These are phyloP conservation scores for Ceratocystis colombiana DNA, from an alignment of 2,329 filamentous ascomycete genomes.

Conservation along the genomic window DNA sequence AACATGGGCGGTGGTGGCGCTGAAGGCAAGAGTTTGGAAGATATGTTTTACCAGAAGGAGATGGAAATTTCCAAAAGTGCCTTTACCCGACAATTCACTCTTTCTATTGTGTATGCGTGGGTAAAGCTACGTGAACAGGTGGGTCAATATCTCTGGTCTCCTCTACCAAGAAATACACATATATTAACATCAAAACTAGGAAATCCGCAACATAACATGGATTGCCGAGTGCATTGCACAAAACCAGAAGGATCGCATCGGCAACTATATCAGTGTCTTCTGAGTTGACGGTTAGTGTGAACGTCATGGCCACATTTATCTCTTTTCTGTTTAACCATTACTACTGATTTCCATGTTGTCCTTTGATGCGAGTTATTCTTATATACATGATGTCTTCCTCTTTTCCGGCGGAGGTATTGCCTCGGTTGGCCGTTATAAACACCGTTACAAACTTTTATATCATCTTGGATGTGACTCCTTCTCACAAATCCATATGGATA, in stretches of 20 bases:
- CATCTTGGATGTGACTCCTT: neutral
- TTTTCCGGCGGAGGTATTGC: neutral
- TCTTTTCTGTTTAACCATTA: neutral
- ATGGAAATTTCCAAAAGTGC: constrained; percentile 96
- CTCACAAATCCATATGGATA: no score
- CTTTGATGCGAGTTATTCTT: neutral
- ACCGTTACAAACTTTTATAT: neutral
- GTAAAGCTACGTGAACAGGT: constrained; percentile 96
- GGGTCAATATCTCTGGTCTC: constrained; percentile 32
- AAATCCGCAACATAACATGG: constrained; percentile 99
- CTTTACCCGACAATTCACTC: constrained; percentile 93
- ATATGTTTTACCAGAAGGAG: constrained; percentile 98
- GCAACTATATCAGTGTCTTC: constrained; percentile 98
- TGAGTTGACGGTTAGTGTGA: constrained; percentile 35
- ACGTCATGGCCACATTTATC: constrained; percentile 5
- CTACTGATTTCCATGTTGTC: neutral
- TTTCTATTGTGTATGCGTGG: constrained; percentile 93
- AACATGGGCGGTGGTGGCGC: constrained; percentile 75
- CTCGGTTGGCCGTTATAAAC: neutral
- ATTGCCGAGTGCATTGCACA: constrained; percentile 99
- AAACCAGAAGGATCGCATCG: constrained; percentile 97
- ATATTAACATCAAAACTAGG: constrained; percentile 45
- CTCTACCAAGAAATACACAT: neutral
- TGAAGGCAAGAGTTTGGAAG: constrained; percentile 84
- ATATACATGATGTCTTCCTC: neutral